Evolutionary conservation across 148 eudicot species (phyloP), one percentile per base, ranked within the genome.

Genomic region (Rhododendron ovatum): DNA sequence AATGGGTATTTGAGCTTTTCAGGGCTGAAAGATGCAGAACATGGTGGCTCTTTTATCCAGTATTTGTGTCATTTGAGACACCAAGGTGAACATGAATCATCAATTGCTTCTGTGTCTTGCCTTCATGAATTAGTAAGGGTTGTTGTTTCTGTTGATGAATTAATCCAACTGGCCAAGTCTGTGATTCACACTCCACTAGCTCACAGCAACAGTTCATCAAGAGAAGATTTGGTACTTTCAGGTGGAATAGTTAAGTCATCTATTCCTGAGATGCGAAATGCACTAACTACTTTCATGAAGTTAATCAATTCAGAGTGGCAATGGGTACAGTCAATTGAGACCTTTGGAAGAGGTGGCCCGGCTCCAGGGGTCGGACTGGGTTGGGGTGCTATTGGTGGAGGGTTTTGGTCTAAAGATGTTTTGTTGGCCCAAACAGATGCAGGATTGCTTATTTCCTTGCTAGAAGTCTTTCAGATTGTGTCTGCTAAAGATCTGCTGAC

Each of bases 311-410:
- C 90, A 26, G 92, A 89, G 69, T 91, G 94, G 93, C 90, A 86
- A 43, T 33, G n/a, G 33, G 47, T 91, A 83, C 93, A 85, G 88
- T 84, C 87, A 28, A 86, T 93, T 90, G 98, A 94, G 89, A 90
- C 83, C 57, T 95, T 94, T 89, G 95, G 99, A 22, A 88, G 98
- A 88, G 99, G 99, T 67, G 99, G 99, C 53, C 98, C 98, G 30
- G 94, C 99, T 80, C 99, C 99, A 78, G 99, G 99, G 26, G 92
- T 93, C 74, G 99, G 99, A 74, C 89, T 92, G 75, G 99, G 99
- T 28, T 97, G 99, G 98, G 98, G 99, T 84, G 90, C 93, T 17
- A 80, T 87, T 82, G 93, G 94, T 86, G 99, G 98, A 43, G 99
- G 98, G 43, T 93, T 91, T 89, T 97, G 98, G 98, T 94, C 98